phyloP scores from a whole-genome alignment of 1,139 yeast species.

The Kurtzmaniella quercitrusa region DNA sequence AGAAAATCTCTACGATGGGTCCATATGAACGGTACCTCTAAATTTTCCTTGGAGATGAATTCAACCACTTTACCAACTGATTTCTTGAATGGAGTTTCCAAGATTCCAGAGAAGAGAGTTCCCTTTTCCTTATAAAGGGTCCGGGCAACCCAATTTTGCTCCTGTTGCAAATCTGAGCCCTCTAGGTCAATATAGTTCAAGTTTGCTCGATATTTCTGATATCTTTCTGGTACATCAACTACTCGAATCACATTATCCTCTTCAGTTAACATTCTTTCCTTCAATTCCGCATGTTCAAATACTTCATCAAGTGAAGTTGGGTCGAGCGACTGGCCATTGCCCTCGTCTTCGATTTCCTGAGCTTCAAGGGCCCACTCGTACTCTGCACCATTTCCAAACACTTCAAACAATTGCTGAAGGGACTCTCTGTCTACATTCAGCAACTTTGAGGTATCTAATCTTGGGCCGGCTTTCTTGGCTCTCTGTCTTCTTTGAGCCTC shows the following conservation, averaged over 20 bases:
- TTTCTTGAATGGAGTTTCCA: constrained; percentile 57
- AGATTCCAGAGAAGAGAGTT: constrained; percentile 27
- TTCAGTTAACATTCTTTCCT: constrained; percentile 86
- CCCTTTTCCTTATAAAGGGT: constrained; percentile 51
- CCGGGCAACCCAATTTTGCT: constrained; percentile 75
- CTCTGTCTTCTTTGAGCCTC: constrained; percentile 31
- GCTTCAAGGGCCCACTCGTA: constrained; percentile 98
- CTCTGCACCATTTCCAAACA: constrained; percentile 95
- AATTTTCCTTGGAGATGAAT: constrained; percentile 70
- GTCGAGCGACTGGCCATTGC: constrained; percentile 49
- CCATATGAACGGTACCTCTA: constrained; percentile 97
- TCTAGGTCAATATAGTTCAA: constrained; percentile 64
- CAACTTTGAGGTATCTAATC: constrained; percentile 53
- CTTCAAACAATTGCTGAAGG: constrained; percentile 87
- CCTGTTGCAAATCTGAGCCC: constrained; percentile 64
- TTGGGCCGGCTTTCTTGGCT: constrained; percentile 34
- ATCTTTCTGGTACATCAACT: constrained; percentile 90
- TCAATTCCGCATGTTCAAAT: constrained; percentile 90
- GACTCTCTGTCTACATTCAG: constrained; percentile 88
- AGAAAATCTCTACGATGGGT: constrained; percentile 90
- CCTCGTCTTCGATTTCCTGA: constrained; percentile 66
- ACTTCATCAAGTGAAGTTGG: constrained; percentile 77
- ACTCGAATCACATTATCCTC: constrained; percentile 86
- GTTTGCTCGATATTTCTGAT: constrained; percentile 65
- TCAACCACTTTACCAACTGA: constrained; percentile 77